Base-by-base conservation (phyloP, 2,329 filamentous ascomycete genomes). In the Talaromyces sp. region DNA sequence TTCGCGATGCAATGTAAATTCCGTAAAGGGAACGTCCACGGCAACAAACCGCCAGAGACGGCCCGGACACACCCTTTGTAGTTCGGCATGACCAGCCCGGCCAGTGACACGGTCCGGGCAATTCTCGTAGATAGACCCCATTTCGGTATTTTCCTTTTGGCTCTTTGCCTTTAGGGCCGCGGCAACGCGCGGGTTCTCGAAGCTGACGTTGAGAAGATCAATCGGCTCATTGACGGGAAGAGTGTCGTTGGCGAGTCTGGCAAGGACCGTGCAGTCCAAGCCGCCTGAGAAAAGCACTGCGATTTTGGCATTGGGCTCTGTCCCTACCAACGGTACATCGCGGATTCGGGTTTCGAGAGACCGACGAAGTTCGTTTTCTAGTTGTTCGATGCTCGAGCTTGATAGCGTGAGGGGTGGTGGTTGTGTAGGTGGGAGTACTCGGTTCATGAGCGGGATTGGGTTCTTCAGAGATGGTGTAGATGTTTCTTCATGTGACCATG, bases 201-300 rank as follows among this genome's bases (percentile, higher is more conserved):
- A 99, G 0, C 93, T 95, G 52, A 99, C 93, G 66, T 99, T 99
- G 64, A 99, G 82, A 9, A 99, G 81, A 70, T 98, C 95, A 63
- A 99, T 87, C 1, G 83, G 79, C 68, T 96, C 87, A 4, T 81
- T 75, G 0, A 71, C 14, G 0, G 90, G 89, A 2, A 98, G 72
- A 2, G 96, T 75, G 13, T 96, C 89, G 70, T 96, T 90, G 11
- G 84, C 81, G 26, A 98, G 76, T 50, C 92, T 85, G 24, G 93
- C 93, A 55, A 99, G 80, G 0, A 97, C 81, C 0, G 93, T 93
- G 71, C 95, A 98, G 73, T 99, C 95, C 7, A 99, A 82, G 0
- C 95, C 95, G 2, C 95, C 95, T 0, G 95, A 99, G 73, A 98
- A 99, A 0, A 99, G 80, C 1, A 99, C 81, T 0, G 91, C 92